phyloP scores from a whole-genome alignment of 352 stramenopile species.

The Thraustochytrium sp. region DNA sequence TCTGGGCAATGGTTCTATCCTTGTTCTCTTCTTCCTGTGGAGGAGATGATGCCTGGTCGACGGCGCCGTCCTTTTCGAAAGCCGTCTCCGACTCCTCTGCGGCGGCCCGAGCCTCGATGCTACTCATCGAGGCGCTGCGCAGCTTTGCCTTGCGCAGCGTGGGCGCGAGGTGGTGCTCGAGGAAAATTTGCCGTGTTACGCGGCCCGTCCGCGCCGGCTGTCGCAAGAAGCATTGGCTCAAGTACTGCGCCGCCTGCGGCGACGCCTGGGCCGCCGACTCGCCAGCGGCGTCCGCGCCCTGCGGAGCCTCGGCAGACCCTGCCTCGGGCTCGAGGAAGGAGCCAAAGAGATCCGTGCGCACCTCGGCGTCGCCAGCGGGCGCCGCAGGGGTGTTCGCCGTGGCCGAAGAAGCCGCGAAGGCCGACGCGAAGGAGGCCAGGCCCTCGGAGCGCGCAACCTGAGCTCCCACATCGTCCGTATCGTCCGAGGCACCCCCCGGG shows the following conservation, averaged over 20 bases:
- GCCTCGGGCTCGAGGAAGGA: background rate
- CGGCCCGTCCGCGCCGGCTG: background rate
- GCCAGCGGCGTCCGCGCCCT: too few relatives aligned
- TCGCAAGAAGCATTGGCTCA: background rate
- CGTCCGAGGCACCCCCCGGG: too few relatives aligned
- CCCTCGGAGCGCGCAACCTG: background rate
- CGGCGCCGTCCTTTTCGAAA: too few relatives aligned
- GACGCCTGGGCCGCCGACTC: too few relatives aligned
- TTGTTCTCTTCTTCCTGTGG: too few relatives aligned
- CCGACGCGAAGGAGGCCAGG: background rate
- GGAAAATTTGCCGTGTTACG: background rate
- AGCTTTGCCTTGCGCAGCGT: background rate
- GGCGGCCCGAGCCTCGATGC: too few relatives aligned
- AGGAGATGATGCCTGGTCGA: too few relatives aligned
- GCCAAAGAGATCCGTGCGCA: background rate
- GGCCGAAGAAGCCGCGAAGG: background rate
- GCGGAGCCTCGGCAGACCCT: too few relatives aligned
- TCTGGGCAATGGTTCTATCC: too few relatives aligned
- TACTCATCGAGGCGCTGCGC: too few relatives aligned
- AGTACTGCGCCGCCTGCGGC: too few relatives aligned
- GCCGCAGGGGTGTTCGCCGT: background rate
- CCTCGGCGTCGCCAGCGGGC: background rate
- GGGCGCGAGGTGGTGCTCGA: background rate
- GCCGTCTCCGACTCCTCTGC: too few relatives aligned
- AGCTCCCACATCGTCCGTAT: background rate